Percentiles rank a stretch among this genome's conserved stretches.
These are phyloP conservation scores for Lophiotrema nucula DNA, from an alignment of 495 filamentous ascomycete genomes.

Conservation along the genomic window DNA sequence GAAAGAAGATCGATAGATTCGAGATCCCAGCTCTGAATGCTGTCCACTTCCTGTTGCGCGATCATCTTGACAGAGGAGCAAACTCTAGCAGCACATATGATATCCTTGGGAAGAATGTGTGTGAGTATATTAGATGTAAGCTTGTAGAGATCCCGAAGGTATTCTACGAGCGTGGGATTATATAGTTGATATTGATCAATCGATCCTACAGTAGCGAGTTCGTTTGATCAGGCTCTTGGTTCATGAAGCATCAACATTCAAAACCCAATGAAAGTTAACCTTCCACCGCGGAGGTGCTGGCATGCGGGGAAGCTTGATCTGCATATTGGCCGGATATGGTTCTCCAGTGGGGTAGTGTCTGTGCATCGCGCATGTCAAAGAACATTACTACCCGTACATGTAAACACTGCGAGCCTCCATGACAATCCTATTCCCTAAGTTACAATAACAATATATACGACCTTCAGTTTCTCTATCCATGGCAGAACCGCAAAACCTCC, in stretches of 20 bases:
- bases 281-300: too few species aligned
- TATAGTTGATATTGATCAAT: slow-evolving; percentile 33
- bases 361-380: too few species aligned
- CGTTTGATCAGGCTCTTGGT: too few species aligned
- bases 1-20: slow-evolving; percentile 17
- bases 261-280: too few species aligned
- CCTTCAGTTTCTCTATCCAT: too few species aligned
- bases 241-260: too few species aligned
- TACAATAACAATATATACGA: too few species aligned
- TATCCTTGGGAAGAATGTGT: slow-evolving; percentile 8
- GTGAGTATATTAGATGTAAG: slow-evolving; percentile 13
- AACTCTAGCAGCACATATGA: slow-evolving; percentile 1
- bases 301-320: background rate
- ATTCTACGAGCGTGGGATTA: slow-evolving; percentile 2
- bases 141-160: slow-evolving; percentile 12
- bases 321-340: background rate
- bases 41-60: slow-evolving; percentile 16
- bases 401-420: too few species aligned
- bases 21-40: slow-evolving; percentile 13
- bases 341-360: too few species aligned
- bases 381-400: too few species aligned
- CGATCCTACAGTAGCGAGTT: too few species aligned
- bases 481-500: slow-evolving; percentile 11
- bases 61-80: slow-evolving; percentile 10
- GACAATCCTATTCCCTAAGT: too few species aligned